Base-by-base conservation (phyloP, 768 basidiomycete species). In the Lentinula raphanica region DNA sequence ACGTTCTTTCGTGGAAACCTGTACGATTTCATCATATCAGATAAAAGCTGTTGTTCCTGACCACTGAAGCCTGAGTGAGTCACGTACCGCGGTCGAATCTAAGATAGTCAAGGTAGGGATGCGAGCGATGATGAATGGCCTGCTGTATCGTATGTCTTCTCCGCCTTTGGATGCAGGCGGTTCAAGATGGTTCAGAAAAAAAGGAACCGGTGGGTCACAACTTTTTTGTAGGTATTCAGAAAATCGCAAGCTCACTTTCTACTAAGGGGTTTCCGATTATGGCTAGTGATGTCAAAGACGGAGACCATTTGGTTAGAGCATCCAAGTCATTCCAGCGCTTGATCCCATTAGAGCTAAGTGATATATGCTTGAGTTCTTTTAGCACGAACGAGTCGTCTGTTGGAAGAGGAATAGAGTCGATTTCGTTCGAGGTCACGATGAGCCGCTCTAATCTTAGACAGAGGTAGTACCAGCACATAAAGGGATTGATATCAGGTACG, bases 1-100 rank as follows among this genome's bases (percentile, higher is more conserved):
- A 39, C 93, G 79, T 68, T 94, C 90, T 62, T 79, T 84, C 8
- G 68, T 62, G 8, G 86, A 81, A 45, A 94, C 82, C 90, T 94
- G 62, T 60, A 55, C 56, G 40, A 60, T 50, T 53, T 42, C 58
- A 51, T 49, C 27, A n/a, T n/a, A n/a, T n/a, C n/a, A n/a, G n/a
- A n/a, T n/a, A n/a, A n/a, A n/a, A n/a, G n/a, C n/a, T n/a, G n/a
- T n/a, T n/a, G n/a, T n/a, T n/a, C n/a, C n/a, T n/a, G n/a, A n/a
- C n/a, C n/a, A n/a, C n/a, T n/a, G n/a, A n/a, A n/a, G n/a, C n/a
- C n/a, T n/a, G n/a, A n/a, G n/a, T n/a, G n/a, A n/a, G n/a, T n/a
- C n/a, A n/a, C 85, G 64, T 68, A 89, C 89, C 63, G 65, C 62
- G 49, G 84, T 78, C 44, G 85, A 87, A 68, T 94, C 88, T 36